Evolutionary conservation across 2,329 filamentous ascomycete species (phyloP).

Genomic region (Nigrograna mackinnonii): DNA sequence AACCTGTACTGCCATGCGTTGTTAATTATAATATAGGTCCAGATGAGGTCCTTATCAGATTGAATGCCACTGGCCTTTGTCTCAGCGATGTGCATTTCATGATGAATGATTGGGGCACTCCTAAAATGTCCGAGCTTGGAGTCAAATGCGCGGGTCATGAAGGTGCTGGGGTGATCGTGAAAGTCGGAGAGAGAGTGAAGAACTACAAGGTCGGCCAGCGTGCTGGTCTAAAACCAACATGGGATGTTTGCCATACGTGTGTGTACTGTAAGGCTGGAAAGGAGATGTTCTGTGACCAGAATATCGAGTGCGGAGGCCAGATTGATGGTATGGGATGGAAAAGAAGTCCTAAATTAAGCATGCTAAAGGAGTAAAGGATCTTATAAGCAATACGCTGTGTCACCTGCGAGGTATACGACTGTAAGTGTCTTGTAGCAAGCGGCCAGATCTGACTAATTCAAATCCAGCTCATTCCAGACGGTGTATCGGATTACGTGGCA

Average conservation of each 20-base stretch:
- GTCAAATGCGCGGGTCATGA: constrained; percentile 57
- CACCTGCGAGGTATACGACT: constrained; percentile 59
- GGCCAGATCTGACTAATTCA: too few species aligned
- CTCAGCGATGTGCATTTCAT: constrained; percentile 62
- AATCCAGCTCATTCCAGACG: constrained; percentile 60
- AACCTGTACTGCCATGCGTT: too few species aligned
- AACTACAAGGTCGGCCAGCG: constrained; percentile 47
- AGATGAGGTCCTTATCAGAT: constrained; percentile 59
- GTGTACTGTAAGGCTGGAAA: background rate
- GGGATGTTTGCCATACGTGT: constrained; percentile 1
- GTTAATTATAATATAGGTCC: constrained; percentile 47
- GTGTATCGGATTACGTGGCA: constrained; percentile 58
- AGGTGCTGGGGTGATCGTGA: constrained; percentile 62
- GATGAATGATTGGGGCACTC: constrained; percentile 54
- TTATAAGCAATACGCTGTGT: constrained; percentile 63
- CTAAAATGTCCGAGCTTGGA: constrained; percentile 43
- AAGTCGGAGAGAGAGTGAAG: constrained; percentile 57
- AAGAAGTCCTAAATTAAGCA: constrained; percentile 58
- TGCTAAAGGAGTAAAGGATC: constrained; percentile 46
- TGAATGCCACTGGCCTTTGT: constrained; percentile 63
- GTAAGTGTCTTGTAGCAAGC: too few species aligned
- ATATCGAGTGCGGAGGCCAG: too few species aligned
- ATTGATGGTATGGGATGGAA: constrained; percentile 53
- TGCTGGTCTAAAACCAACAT: constrained; percentile 37
- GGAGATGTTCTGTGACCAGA: constrained; percentile 22